A percentile compares a stretch with the other conserved stretches of the same genome.
These are phyloP conservation scores for Persicaria maculosa DNA, from an alignment of 148 eudicot species.

Conservation along the genomic window DNA sequence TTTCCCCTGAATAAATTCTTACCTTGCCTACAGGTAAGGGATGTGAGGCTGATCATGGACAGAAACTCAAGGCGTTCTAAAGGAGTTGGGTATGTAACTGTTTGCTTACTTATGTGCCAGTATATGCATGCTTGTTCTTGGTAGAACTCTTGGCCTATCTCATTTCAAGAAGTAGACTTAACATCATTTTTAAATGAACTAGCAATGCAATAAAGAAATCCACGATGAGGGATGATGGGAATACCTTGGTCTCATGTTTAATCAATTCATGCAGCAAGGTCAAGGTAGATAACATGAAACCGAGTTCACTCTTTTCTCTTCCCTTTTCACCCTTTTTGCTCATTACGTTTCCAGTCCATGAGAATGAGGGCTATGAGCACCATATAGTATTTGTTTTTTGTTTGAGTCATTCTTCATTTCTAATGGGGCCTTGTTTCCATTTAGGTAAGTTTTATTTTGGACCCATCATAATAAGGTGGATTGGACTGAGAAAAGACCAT, in stretches of 20 bases:
- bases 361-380: slow-evolving; percentile 20
- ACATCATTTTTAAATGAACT: slow-evolving; percentile 47
- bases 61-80: slow-evolving; percentile 91
- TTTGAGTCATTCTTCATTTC: background rate
- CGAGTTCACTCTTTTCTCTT: slow-evolving; percentile 22
- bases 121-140: slow-evolving; percentile 18
- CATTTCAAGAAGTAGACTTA: slow-evolving; percentile 31
- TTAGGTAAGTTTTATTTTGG: slow-evolving; percentile 16
- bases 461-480: slow-evolving; percentile 12
- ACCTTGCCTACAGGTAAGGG: slow-evolving; percentile 62
- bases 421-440: slow-evolving; percentile 15
- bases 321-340: slow-evolving; percentile 13
- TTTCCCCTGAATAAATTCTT: background rate
- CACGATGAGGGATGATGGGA: slow-evolving; percentile 61
- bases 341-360: background rate
- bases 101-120: background rate
- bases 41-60: slow-evolving; percentile 93
- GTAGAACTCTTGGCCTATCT: slow-evolving; percentile 19
- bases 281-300: slow-evolving; percentile 56
- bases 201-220: slow-evolving; percentile 50
- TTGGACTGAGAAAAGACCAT: slow-evolving; percentile 8
- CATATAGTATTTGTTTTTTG: background rate
- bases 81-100: slow-evolving; percentile 87
- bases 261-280: slow-evolving; percentile 48
- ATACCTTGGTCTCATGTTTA: slow-evolving; percentile 51